Base-by-base conservation (phyloP, 2,329 filamentous ascomycete species). In the Botrytis fragariae region DNA sequence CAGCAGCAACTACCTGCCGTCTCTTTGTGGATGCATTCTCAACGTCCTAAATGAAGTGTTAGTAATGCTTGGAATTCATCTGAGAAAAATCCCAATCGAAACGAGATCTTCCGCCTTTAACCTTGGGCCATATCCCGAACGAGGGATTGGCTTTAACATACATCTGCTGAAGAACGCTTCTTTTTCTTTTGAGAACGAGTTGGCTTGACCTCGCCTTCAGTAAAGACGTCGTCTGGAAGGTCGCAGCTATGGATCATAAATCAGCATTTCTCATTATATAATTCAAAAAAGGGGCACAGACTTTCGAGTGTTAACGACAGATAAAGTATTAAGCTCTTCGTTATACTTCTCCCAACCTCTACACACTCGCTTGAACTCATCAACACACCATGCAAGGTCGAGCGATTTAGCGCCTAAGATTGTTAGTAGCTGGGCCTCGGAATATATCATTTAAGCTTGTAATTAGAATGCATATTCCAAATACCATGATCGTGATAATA, bases 171-270 rank as follows among this genome's bases (percentile, higher is more conserved):
- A 59, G 70, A 48, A 32, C 79, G 79, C 76, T 81, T 81, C 72
- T 80, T 81, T 71, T 78, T 81, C 75, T 80, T 80, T 61, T 69
- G 74, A 60, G 78, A 77, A n/a, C 79, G 78, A 39, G 73, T 67
- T 8, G 93, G 93, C 79, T 89, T 92, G 68, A 85, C 84, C 82
- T 99, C 96, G 79, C 93, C 93, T 37, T 90, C 84, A 65, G 91
- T 87, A 81, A 99, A 99, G 3, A 98, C 90, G 82, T 99, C 95
- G 74, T 93, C 91, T 42, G 96, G 96, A 39, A 99, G 87, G 80
- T 94, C 91, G 81, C 93, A 93, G 83, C 95, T 98, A 79, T 45
- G 42, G 48, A 76, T 29, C 18, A 74, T 64, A 61, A 45, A 71
- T 80, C 65, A 78, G 78, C 80, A 69, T 80, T 44, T 64, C 42